Base-by-base conservation (phyloP, 2,329 filamentous ascomycete species). In the Rhynchosporium graminicola region DNA sequence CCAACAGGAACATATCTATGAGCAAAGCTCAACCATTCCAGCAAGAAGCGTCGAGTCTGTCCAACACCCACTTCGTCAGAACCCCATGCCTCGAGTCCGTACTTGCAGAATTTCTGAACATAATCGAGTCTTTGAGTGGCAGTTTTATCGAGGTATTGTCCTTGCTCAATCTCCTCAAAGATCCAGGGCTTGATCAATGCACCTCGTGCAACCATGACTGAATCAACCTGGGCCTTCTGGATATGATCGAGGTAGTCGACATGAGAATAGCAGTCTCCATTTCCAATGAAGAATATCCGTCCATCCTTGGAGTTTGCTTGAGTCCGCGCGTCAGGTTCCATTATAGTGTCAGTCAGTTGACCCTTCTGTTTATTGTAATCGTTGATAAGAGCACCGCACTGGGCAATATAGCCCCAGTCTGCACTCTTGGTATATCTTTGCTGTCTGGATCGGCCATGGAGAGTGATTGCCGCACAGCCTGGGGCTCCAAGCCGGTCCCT, bases 121-220 rank as follows among this genome's bases (percentile, higher is more conserved):
- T 96, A 92, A 42, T 80, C 78, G 36, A 99, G 83, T 62, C 95
- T 89, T 79, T 99, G 94, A 4, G 87, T 83, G 2, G 94, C 89
- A 3, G 91, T 92, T 77, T 99, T 99, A 80, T 99, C 95, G 45
- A 99, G 85, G 74, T 98, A 97, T 77, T 98, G 95, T 4, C 90
- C 90, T 66, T 87, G 84, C 69, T 91, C 86, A 60, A 99, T 98
- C 77, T 99, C 95, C 76, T 99, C 95, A 74, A 98, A 99, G 66
- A 99, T 82, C 95, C 95, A 99, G 0, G 95, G 95, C 79, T 99
- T 99, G 78, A 98, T 91, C 63, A 99, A 83, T 9, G 95, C 95
- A 61, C 95, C 95, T 64, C 95, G 90, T n/a, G 88, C 95, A 65
- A 98, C 87, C 95, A 99, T 98, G 74, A 97, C 90, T n/a, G 87